Base-by-base conservation (phyloP, 1,284 basidiomycete species). In the Ustilago trichophora region DNA sequence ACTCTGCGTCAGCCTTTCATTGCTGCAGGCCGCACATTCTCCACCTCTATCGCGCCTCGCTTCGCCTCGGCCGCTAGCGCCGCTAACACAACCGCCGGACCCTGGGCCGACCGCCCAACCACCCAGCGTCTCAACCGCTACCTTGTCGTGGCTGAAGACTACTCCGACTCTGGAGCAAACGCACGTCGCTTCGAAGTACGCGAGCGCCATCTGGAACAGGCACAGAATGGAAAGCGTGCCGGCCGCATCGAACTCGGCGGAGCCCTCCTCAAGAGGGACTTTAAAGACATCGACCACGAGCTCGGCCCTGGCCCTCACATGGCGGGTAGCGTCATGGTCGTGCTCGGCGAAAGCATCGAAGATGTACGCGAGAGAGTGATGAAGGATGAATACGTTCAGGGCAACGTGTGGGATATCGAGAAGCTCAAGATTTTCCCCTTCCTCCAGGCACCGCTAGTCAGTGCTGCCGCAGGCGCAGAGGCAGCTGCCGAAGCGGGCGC, bases 171-270 rank as follows among this genome's bases (percentile, higher is more conserved):
- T 10, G 64, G 63, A 7, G 65, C 72, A 18, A 56, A 69, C 37
- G 60, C 72, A 5, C 48, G 72, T 12, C 47, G 69, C 18, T 56
- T 73, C 41, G 74, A 73, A 42, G 74, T 76, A n/a, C 59, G 73
- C 21, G 72, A 76, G 26, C 51, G 60, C 25, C 73, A 76, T 45
- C 49, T 76, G n/a, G 72, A 69, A 27, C 45, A 65, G 3, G 73
- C 71, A 8, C 60, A 52, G 9, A 34, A 37, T 25, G 73, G 73
- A 31, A 73, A 71, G 35, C 51, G 65, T 12, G 59, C 42, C 13
- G 73, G 73, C 1, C 43, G 71, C 16, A 63, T 76, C 62, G 67
- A 72, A 42, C 44, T 76, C 11, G 73, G 73, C 25, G 73, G 73
- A 10, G 73, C 72, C 0, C 38, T 76, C 4, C 68, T 76, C 7